Base-by-base conservation (phyloP, 306 rosid genomes). In the Crotalaria pallida region DNA sequence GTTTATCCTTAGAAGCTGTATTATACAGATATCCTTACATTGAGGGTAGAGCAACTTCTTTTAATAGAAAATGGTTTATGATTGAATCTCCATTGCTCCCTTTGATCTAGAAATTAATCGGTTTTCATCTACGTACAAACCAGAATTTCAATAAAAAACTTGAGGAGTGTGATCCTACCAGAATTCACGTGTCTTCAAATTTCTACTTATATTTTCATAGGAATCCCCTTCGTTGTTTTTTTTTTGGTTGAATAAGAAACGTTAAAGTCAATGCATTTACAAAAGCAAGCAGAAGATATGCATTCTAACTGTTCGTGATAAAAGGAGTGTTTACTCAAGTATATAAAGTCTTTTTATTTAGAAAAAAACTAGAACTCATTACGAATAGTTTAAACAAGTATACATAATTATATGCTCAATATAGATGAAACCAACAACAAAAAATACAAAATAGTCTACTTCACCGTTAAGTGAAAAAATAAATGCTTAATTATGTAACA, bases 1-100 rank as follows among this genome's bases (percentile, higher is more conserved):
- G 83, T 85, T 63, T 87, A 36, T 63, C 88, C 86, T 67, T 89
- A 40, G 12, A 53, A 12, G n/a, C 13, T 55, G 5, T 2, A 71
- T 18, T 3, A 24, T 3, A 19, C 1, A 5, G 16, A 44, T 7
- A 44, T 5, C 17, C 7, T 44, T n/a, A 11, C 12, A 1, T 4
- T 44, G 15, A n/a, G 18, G n/a, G 7, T 13, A 44, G 1, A 44
- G 18, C 49, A 10, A 3, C 15, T 41, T 41, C 6, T 41, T 41
- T 11, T 41, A 41, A 41, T 41, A 0, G 1, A 11, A 41, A 41
- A 41, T 41, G 16, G 47, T 41, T 11, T 41, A 15, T 11, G 13
- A 10, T 11, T 41, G 47, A 40, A 40, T 40, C 47, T 11, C 47
- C 5, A 10, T 40, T 26, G 4, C 2, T 26, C 2, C 2, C 2